Percentiles rank a stretch among this genome's conserved stretches.
These are phyloP conservation scores for Russula emetica DNA, from an alignment of 768 basidiomycete species.

Conservation along the genomic window DNA sequence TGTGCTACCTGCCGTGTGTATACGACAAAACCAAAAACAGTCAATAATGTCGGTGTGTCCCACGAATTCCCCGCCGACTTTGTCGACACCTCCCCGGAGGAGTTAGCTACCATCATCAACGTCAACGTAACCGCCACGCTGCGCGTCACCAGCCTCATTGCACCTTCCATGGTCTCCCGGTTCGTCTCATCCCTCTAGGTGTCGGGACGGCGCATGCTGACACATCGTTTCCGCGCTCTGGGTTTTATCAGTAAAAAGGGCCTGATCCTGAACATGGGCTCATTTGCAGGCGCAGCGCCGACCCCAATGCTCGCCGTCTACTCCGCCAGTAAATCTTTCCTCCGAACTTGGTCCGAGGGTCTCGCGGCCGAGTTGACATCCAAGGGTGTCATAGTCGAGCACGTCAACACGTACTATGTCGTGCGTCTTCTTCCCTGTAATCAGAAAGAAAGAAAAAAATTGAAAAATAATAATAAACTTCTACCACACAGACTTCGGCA, in stretches of 20 bases:
- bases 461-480: background rate
- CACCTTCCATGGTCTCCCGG: conserved; percentile 81
- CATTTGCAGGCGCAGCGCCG: conserved; percentile 83
- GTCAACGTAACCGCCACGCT: conserved; percentile 85
- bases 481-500: conserved; percentile 78
- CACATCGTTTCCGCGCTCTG: background rate
- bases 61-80: conserved; percentile 83
- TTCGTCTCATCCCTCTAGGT: conserved; percentile 31
- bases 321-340: conserved; percentile 87
- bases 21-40: conserved; percentile 38
- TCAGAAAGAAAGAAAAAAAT: too few relatives aligned
- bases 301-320: conserved; percentile 94
- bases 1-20: background rate
- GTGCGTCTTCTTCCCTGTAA: conserved; percentile 44
- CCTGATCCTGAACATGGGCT: conserved; percentile 86
- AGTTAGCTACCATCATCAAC: conserved; percentile 76
- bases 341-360: conserved; percentile 79
- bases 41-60: conserved; percentile 95
- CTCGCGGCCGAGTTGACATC: conserved; percentile 76
- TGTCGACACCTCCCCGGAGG: conserved; percentile 65
- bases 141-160: conserved; percentile 69
- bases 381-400: conserved; percentile 74
- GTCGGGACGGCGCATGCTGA: background rate
- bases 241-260: conserved; percentile 59
- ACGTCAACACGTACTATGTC: conserved; percentile 92